A percentile compares a stretch with the other conserved stretches of the same genome.
phyloP scores from a whole-genome alignment of 768 basidiomycete genomes.

The Amanita inopinata region DNA sequence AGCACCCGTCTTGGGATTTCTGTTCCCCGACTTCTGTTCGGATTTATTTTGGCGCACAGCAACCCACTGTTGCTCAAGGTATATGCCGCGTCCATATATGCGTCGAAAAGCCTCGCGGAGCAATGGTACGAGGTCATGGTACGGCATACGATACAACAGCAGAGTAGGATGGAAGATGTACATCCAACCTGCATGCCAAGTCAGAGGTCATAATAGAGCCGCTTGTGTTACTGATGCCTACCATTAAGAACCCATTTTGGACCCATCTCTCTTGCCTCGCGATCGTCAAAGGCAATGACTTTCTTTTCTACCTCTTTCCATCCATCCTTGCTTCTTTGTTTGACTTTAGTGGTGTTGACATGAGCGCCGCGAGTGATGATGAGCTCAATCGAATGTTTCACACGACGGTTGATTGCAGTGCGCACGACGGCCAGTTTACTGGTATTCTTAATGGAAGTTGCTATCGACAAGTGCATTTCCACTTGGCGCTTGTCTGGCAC shows the following conservation, averaged over 20 bases:
- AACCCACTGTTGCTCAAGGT: slow-evolving; percentile 15
- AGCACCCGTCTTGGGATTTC: too few relatives aligned
- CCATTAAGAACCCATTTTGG: slow-evolving; percentile 9
- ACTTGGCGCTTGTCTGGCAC: slow-evolving; percentile 3
- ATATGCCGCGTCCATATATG: slow-evolving; percentile 15
- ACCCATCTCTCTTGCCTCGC: slow-evolving; percentile 16
- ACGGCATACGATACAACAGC: slow-evolving; percentile 35
- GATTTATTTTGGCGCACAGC: not conserved
- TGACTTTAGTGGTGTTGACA: slow-evolving; percentile 9
- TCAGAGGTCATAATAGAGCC: slow-evolving; percentile 15
- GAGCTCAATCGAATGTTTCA: slow-evolving; percentile 30
- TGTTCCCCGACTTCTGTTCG: not conserved
- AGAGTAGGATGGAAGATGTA: slow-evolving; percentile 32
- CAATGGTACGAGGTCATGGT: slow-evolving; percentile 26
- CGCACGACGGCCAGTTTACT: slow-evolving; percentile 23
- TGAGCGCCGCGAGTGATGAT: slow-evolving; percentile 33
- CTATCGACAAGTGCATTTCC: slow-evolving; percentile 10
- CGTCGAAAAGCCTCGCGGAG: slow-evolving; percentile 22
- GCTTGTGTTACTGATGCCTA: slow-evolving; percentile 8
- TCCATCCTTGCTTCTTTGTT: slow-evolving; percentile 8
- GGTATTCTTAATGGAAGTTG: slow-evolving; percentile 26
- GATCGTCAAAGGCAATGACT: slow-evolving; percentile 9
- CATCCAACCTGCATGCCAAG: slow-evolving; percentile 33
- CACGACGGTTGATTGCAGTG: slow-evolving; percentile 19
- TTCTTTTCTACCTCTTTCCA: not conserved